These are phyloP conservation scores for Pseudognaphalium luteoalbum DNA, from an alignment of 129 eudicot genomes.

Conservation along the genomic window DNA sequence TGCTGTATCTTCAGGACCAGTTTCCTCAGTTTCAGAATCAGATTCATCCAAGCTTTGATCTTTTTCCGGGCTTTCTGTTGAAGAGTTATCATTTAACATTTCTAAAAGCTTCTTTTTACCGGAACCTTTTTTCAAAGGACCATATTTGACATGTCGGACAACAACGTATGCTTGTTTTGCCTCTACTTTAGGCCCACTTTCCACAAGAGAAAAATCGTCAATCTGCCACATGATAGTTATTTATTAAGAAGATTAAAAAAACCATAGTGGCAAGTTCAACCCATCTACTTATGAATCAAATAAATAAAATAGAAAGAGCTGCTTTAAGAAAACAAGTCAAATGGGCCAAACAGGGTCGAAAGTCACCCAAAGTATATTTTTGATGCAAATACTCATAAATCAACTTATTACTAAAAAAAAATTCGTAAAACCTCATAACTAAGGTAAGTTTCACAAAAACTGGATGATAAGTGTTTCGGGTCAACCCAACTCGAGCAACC, in stretches of 20 bases:
- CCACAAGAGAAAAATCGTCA: constrained; percentile 58
- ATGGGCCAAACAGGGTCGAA: neutral
- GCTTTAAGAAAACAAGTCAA: neutral
- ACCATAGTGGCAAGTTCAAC: neutral
- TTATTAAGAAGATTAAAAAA: neutral
- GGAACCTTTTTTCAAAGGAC: constrained; percentile 63
- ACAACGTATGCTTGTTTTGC: constrained; percentile 53
- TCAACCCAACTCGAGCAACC: neutral
- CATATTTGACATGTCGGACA: constrained; percentile 71
- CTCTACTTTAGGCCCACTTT: constrained; percentile 66
- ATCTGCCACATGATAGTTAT: constrained; percentile 42
- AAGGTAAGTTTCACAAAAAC: neutral
- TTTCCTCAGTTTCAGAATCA: constrained; percentile 27
- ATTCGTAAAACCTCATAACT: neutral
- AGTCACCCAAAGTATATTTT: neutral
- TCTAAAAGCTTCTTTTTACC: constrained; percentile 42
- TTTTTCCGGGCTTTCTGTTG: constrained; percentile 23
- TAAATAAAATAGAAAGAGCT: neutral
- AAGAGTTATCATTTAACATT: constrained; percentile 19
- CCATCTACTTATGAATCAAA: neutral
- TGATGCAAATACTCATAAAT: neutral
- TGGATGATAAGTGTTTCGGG: neutral
- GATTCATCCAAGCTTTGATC: constrained; percentile 29
- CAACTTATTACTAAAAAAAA: neutral
- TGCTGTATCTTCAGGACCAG: constrained; percentile 20